Base-by-base conservation (phyloP, 2,329 filamentous ascomycete genomes). In the Talaromyces sp. region DNA sequence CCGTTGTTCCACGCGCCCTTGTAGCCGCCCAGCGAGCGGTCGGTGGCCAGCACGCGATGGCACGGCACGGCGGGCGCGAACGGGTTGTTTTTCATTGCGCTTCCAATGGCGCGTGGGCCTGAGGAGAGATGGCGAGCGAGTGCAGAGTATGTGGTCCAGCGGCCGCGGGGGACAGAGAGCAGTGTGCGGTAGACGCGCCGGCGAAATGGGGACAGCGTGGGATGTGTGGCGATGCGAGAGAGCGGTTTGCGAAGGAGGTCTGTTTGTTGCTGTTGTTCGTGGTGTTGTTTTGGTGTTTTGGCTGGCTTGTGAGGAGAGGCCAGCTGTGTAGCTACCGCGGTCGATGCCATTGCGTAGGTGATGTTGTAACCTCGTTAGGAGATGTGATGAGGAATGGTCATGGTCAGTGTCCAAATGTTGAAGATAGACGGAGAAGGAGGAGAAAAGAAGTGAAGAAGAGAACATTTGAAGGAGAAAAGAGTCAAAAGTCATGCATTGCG, bases 31-130 rank as follows among this genome's bases (percentile, higher is more conserved):
- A 85, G 70, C 6, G 71, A 81, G 12, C 90, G 88, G 57, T 87
- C 88, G 47, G 86, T 88, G 5, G 90, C 89, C 54, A 96, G 84
- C 27, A 94, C 89, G 9, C 92, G 84, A 75, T 96, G 91, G 67
- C 91, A 96, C 1, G 91, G 92, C 4, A 94, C 89, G 36, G 85
- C 83, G 0, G 92, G 91, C 14, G 92, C 91, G 69, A 94, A 96
- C 0, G 91, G 91, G 72, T 96, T 96, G 40, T 77, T 80, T 18
- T 89, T 84, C 70, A 96, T 80, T 1, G 90, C 90, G 63, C 90
- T 91, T 16, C 91, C 91, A 5, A 95, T 85, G 0, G 91, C 91
- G 50, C 91, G 82, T 1, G 91, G 89, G 3, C 89, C 91, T 27
- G 89, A 91, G 10, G 79, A 74, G 16, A 94, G 82, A 62, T 89